Evolutionary conservation across 2,329 filamentous ascomycete species (phyloP).

Genomic region (Fusarium tuaranense): DNA sequence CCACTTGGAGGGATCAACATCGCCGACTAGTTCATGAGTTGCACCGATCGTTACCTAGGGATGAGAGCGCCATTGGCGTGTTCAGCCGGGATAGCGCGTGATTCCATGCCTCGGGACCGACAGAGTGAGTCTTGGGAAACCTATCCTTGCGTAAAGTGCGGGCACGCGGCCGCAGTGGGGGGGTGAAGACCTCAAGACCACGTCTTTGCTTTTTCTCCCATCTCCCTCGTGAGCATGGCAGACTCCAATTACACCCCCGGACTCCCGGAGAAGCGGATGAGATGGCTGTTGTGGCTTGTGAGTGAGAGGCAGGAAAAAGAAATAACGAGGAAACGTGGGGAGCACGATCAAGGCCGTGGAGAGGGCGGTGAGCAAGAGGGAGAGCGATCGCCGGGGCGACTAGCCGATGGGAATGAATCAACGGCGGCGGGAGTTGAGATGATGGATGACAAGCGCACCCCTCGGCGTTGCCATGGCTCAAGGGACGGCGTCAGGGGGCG

Average conservation of each 20-base stretch:
- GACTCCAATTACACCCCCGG: background rate
- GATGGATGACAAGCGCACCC: background rate
- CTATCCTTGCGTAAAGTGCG: conserved; percentile 22
- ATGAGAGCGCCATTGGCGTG: conserved; percentile 15
- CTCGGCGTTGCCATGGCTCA: conserved; percentile 23
- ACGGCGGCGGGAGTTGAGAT: background rate
- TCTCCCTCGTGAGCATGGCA: conserved; percentile 23
- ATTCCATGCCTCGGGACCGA: conserved; percentile 14
- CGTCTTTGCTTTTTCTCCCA: conserved; percentile 34
- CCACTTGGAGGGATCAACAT: conserved; percentile 7
- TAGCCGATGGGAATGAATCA: conserved; percentile 19
- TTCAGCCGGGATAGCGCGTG: background rate
- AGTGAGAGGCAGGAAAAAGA: conserved; percentile 8
- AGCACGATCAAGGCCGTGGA: conserved; percentile 18
- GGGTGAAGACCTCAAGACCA: conserved; percentile 15
- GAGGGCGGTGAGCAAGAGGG: conserved; percentile 16
- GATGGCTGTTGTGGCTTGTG: conserved; percentile 14
- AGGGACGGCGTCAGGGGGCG: conserved; percentile 7
- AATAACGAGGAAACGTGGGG: conserved; percentile 8
- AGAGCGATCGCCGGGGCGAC: conserved; percentile 8
- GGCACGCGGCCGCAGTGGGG: conserved; percentile 21
- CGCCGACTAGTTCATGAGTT: background rate
- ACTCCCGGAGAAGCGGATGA: conserved; percentile 9
- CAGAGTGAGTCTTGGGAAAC: background rate
- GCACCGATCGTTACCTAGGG: conserved; percentile 8